These are phyloP conservation scores for Fusarium mexicanum DNA, from an alignment of 2,329 filamentous ascomycete genomes.

Conservation along the genomic window DNA sequence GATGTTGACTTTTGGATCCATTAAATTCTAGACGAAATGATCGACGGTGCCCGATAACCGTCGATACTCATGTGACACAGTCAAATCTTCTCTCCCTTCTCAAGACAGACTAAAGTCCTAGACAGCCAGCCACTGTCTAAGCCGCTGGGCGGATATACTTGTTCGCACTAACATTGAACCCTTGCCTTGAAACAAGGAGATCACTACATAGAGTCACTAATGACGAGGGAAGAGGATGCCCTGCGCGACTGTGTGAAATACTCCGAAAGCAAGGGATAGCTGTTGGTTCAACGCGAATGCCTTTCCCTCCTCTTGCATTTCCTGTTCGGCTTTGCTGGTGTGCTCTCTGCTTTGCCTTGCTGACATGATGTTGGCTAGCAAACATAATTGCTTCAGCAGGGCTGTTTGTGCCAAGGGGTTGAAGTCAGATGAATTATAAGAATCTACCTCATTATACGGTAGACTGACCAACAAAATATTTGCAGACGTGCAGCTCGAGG, in stretches of 20 bases:
- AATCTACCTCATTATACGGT: not conserved
- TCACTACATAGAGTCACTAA: not conserved
- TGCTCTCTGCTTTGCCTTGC: not conserved
- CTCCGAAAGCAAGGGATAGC: not conserved
- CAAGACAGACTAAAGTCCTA: not conserved
- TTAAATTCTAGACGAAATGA: constrained; percentile 35
- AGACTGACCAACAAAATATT: not conserved
- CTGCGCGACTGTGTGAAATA: not conserved
- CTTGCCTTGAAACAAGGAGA: constrained; percentile 27
- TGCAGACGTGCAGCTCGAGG: not conserved
- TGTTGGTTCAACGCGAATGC: not conserved
- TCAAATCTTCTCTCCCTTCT: constrained; percentile 13
- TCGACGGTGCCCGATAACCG: constrained; percentile 25
- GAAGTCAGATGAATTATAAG: not conserved
- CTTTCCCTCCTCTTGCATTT: not conserved
- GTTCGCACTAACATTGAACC: not conserved
- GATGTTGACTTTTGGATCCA: not conserved
- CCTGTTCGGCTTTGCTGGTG: not conserved
- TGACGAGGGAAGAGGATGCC: not conserved
- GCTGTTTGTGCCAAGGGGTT: constrained; percentile 3
- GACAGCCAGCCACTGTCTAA: constrained; percentile 15
- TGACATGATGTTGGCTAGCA: not conserved
- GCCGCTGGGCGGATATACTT: not conserved
- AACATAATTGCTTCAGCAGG: not conserved
- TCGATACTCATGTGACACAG: constrained; percentile 36